A percentile compares a stretch with the other conserved stretches of the same genome.
These are phyloP conservation scores for Sinapis alba DNA, from an alignment of 441 rosid genomes.

Conservation along the genomic window DNA sequence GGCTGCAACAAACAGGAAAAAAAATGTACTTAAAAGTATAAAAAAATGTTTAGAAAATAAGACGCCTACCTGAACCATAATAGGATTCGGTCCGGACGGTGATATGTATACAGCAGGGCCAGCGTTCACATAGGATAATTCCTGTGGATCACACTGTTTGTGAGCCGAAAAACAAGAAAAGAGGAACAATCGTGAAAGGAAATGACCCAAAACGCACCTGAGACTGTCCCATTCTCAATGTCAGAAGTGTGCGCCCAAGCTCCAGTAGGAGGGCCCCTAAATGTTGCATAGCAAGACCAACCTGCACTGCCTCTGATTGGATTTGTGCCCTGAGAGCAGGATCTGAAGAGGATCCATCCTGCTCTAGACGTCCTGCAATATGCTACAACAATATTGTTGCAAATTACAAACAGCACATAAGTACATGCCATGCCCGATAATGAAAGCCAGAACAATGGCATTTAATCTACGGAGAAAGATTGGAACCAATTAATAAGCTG, in stretches of 20 bases:
- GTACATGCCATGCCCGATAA: slow-evolving; percentile 46
- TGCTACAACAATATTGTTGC: slow-evolving; percentile 82
- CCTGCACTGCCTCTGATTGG: slow-evolving; percentile 75
- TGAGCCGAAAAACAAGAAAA: slow-evolving; percentile 22
- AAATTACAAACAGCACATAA: slow-evolving; percentile 44
- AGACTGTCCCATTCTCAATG: slow-evolving; percentile 82
- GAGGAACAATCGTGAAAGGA: neutral
- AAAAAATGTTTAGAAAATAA: neutral
- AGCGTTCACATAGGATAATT: slow-evolving; percentile 71
- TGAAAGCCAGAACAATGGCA: neutral
- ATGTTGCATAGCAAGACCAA: slow-evolving; percentile 88
- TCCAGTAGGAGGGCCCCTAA: slow-evolving; percentile 89
- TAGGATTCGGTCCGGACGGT: slow-evolving; percentile 45
- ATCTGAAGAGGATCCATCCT: slow-evolving; percentile 75
- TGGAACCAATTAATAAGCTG: neutral
- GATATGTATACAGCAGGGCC: slow-evolving; percentile 84
- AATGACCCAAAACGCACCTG: slow-evolving; percentile 53
- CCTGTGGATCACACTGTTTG: slow-evolving; percentile 51
- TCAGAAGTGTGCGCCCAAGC: slow-evolving; percentile 91
- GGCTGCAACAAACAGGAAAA: slow-evolving; percentile 60
- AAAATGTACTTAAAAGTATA: neutral
- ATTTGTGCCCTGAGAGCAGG: slow-evolving; percentile 65
- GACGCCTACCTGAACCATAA: slow-evolving; percentile 71
- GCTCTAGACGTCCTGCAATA: slow-evolving; percentile 84
- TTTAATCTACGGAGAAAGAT: neutral